phyloP scores from a whole-genome alignment of 345 rosid species.

The Euphorbia lathyris region DNA sequence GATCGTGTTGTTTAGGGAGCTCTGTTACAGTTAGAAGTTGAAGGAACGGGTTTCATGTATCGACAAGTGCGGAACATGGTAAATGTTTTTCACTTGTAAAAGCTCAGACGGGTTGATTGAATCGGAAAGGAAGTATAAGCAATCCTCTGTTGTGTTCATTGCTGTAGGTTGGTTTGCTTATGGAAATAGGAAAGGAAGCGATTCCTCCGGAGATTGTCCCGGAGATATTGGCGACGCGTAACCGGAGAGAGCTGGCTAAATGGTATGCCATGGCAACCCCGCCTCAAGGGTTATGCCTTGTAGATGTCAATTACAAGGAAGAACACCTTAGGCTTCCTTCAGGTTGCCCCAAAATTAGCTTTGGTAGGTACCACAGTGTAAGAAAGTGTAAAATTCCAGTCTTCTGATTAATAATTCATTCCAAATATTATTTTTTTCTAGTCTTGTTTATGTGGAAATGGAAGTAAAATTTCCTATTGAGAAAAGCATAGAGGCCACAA shows the following conservation, averaged over 20 bases:
- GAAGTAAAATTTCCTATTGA: neutral
- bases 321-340: constrained; percentile 63
- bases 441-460: neutral
- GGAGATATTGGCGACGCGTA: constrained; percentile 53
- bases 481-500: neutral
- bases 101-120: neutral
- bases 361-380: constrained; percentile 61
- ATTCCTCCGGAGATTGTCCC: constrained; percentile 67
- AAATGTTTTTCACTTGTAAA: constrained; percentile 10
- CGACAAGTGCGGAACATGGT: constrained; percentile 96
- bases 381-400: constrained; percentile 73
- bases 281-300: constrained; percentile 82
- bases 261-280: constrained; percentile 57
- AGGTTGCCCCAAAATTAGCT: constrained; percentile 56
- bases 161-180: constrained; percentile 74
- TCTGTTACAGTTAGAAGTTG: constrained; percentile 78
- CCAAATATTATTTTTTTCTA: neutral
- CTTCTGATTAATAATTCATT: constrained; percentile 13
- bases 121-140: neutral
- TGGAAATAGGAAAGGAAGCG: constrained; percentile 86
- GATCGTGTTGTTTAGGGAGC: constrained; percentile 48
- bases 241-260: constrained; percentile 78
- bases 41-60: constrained; percentile 87
- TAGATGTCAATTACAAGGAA: constrained; percentile 57
- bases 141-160: neutral